Base-by-base conservation (phyloP, 306 rosid genomes). In the Dalbergia oliveri region DNA sequence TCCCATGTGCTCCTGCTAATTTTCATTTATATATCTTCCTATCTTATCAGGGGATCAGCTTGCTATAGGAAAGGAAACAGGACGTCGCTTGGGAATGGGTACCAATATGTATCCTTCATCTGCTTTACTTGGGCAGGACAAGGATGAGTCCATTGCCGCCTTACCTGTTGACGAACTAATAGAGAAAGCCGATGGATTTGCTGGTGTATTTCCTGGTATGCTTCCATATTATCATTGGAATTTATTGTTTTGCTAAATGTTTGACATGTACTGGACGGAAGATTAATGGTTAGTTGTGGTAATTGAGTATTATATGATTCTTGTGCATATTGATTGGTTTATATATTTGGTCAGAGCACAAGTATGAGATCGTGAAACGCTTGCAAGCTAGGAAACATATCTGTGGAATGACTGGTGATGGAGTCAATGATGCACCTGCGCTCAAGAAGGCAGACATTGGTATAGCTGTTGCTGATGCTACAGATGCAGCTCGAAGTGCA, bases 401-500 rank as follows among this genome's bases (percentile, higher is more conserved):
- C 13, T 95, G 99, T 64, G 99, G 99, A 71, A 95, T 95, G 99
- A 95, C 99, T 26, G 99, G 99, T 39, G 99, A 93, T 51, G 99
- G 99, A 72, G 99, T 95, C 64, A 95, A 95, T 75, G 99, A 95
- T 87, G 99, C 99, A 66, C 99, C 99, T 75, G 99, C 99, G 44
- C 99, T 95, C 11, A 95, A 95, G 81, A 95, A 95, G 67, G 99
- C 99, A n/a, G 99, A 95, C 84, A 95, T 95, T 79, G 98, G 99
- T 73, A 95, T 95, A 79, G 99, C 99, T 61, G 99, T 95, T 71
- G 98, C 99, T 73, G 99, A 95, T 86, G 99, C 99, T 35, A 95
- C 99, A 34, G 99, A 95, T 85, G 99, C 99, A 10, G 99, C 99
- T 78, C 99, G 99, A 5, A 93, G 99, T 89, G 99, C 99, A 74